Evolutionary conservation across 257 asterid genomes (phyloP).

Genomic region (Rehmannia glutinosa): DNA sequence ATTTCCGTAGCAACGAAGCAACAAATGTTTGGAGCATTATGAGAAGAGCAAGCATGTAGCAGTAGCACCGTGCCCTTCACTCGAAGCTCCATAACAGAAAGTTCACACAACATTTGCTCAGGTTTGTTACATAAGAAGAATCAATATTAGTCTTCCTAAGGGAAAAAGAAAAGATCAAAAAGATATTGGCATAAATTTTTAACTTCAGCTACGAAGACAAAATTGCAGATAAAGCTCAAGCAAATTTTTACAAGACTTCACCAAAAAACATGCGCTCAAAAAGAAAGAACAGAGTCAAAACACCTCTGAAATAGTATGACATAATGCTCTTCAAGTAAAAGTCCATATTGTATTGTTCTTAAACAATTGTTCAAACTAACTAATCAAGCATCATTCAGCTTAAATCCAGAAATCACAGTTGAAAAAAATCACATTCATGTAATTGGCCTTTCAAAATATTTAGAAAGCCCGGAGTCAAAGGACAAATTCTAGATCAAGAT

Average conservation of each 20-base stretch:
- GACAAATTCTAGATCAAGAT: neutral
- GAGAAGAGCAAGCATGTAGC: constrained; percentile 25
- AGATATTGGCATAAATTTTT: neutral
- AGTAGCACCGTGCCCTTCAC: constrained; percentile 25
- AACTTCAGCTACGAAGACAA: neutral
- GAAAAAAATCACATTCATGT: no score
- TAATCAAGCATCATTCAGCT: neutral
- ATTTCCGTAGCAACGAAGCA: constrained; percentile 17
- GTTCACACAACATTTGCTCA: no score
- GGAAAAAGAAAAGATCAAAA: neutral
- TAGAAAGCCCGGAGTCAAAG: neutral
- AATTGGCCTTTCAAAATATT: no score
- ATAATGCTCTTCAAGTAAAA: no score
- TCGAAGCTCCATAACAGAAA: constrained; percentile 26
- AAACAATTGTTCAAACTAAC: neutral
- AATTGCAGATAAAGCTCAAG: neutral
- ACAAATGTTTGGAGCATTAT: constrained; percentile 20
- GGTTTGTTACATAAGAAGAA: no score
- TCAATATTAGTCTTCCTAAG: no score
- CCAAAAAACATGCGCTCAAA: no score
- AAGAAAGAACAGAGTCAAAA: no score
- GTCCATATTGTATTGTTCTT: neutral
- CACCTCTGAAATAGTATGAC: no score
- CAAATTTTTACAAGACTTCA: neutral
- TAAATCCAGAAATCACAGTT: neutral